Conservation (phyloP, 179 eudicot genomes). For the Sideroxylon spinosum region DNA sequence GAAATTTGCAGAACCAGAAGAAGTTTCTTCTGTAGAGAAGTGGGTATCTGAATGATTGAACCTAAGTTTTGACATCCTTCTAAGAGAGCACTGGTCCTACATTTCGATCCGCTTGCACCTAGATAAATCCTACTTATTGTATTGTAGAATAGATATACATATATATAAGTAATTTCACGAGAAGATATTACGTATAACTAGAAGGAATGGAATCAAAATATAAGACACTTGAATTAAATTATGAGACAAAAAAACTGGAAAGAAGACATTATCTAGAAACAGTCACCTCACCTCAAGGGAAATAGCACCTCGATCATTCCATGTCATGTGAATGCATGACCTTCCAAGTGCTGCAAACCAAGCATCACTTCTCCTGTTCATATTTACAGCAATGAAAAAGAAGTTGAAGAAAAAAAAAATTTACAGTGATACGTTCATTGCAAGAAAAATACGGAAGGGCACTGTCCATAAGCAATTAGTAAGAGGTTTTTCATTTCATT, state of each 20-base stretch:
- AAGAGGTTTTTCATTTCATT: too few relatives aligned
- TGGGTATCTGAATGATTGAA: background rate
- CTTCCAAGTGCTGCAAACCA: conserved; percentile 88
- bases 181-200: background rate
- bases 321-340: conserved; percentile 90
- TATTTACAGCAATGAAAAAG: conserved; percentile 18
- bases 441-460: too few relatives aligned
- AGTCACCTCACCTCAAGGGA: conserved; percentile 68
- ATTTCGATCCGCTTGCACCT: background rate
- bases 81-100: background rate
- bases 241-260: background rate
- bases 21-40: background rate
- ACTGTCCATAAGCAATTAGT: too few relatives aligned
- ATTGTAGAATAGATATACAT: background rate
- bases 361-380: conserved; percentile 72
- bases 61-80: background rate
- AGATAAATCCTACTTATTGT: background rate
- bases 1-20: background rate
- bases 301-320: conserved; percentile 94
- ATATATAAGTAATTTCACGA: background rate
- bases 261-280: background rate
- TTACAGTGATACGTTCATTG: too few relatives aligned
- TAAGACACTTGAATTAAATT: background rate
- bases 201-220: background rate
- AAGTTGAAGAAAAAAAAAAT: background rate